Conservation (phyloP, 2,329 filamentous ascomycete genomes). For the Microsporum canis region DNA sequence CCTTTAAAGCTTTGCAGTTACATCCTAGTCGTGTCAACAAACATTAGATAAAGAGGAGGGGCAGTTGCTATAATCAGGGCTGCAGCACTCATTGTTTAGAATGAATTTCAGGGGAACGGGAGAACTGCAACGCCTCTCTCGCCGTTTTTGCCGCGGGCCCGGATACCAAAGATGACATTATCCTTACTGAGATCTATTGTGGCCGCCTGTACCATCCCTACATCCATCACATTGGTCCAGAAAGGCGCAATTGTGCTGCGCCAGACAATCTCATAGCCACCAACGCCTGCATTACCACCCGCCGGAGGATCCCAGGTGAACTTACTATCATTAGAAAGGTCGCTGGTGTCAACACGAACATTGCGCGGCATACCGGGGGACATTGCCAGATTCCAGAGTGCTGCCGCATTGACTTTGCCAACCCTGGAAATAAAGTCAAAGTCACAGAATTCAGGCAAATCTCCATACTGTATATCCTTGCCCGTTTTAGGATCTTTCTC, state of each 20-base stretch:
- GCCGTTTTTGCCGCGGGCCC: slow-evolving; percentile 9
- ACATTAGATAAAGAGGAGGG: too few relatives aligned
- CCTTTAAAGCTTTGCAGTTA: too few relatives aligned
- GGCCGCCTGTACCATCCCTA: slow-evolving; percentile 7
- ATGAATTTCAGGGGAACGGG: slow-evolving; percentile 4
- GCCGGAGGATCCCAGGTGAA: slow-evolving; percentile 8
- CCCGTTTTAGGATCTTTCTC: slow-evolving; percentile 8
- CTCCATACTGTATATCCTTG: slow-evolving; percentile 9
- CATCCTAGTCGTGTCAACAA: too few relatives aligned
- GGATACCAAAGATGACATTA: slow-evolving; percentile 10
- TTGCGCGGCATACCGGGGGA: slow-evolving; percentile 10
- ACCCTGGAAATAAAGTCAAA: slow-evolving; percentile 9
- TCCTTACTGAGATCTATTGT: slow-evolving; percentile 10
- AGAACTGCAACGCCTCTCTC: slow-evolving; percentile 11
- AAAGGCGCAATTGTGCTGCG: slow-evolving; percentile 11
- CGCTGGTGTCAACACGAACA: slow-evolving; percentile 8
- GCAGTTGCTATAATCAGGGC: too few relatives aligned
- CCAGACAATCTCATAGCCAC: slow-evolving; percentile 11
- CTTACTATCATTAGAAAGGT: slow-evolving; percentile 7
- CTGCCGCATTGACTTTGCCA: slow-evolving; percentile 8
- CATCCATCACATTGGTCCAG: slow-evolving; percentile 9
- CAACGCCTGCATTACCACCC: slow-evolving; percentile 6
- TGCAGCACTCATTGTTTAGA: too few relatives aligned
- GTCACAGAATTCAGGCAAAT: slow-evolving; percentile 11
- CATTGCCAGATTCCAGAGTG: slow-evolving; percentile 9